These are phyloP conservation scores for Sugiyamaella castrensis DNA, from an alignment of 1,139 yeast species.

Conservation along the genomic window DNA sequence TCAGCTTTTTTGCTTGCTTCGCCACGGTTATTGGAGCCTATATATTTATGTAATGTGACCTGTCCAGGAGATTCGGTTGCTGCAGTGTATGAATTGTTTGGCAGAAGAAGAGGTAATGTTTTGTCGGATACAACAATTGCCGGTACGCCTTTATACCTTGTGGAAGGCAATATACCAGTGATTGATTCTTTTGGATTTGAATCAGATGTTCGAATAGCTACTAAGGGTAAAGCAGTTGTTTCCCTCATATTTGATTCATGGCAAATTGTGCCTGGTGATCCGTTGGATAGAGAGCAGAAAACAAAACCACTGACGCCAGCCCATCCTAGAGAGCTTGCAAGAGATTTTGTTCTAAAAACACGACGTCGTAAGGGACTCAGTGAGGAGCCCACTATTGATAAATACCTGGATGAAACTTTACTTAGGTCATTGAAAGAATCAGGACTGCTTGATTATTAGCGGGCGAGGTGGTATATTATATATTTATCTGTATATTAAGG, in stretches of 20 bases:
- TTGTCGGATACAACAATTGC: slow-evolving; percentile 54
- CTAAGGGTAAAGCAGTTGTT: slow-evolving; percentile 77
- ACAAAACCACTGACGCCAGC: slow-evolving; percentile 78
- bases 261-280: slow-evolving; percentile 88
- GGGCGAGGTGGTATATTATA: too few relatives aligned
- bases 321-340: slow-evolving; percentile 61
- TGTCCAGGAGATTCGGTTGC: slow-evolving; percentile 50
- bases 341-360: slow-evolving; percentile 89
- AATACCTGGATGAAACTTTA: slow-evolving; percentile 64
- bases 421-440: slow-evolving; percentile 52
- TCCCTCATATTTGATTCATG: slow-evolving; percentile 65
- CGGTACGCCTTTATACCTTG: slow-evolving; percentile 66
- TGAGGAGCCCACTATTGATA: slow-evolving; percentile 71
- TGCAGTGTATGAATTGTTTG: slow-evolving; percentile 52
- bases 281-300: slow-evolving; percentile 61
- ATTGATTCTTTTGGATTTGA: slow-evolving; percentile 89
- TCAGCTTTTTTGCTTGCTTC: slow-evolving; percentile 74
- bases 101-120: slow-evolving; percentile 67
- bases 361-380: slow-evolving; percentile 74
- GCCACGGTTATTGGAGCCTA: slow-evolving; percentile 82
- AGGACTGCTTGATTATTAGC: slow-evolving; percentile 37
- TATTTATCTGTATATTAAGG: too few relatives aligned
- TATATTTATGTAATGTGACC: slow-evolving; percentile 60
- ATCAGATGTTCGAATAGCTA: slow-evolving; percentile 72
- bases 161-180: slow-evolving; percentile 73